phyloP scores from a whole-genome alignment of 257 asterid genomes.

The Plantago major region DNA sequence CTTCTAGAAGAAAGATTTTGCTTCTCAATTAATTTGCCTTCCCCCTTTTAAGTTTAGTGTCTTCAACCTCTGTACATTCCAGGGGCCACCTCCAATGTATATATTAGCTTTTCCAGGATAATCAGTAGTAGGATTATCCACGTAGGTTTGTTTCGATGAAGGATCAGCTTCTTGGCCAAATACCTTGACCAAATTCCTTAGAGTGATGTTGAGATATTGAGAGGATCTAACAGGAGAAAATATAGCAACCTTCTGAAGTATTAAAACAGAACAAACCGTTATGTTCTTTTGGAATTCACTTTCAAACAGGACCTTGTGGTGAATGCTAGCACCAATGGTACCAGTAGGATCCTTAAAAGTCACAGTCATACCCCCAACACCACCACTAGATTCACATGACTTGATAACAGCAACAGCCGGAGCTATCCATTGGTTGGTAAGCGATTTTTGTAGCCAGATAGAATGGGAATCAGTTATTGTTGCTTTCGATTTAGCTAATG shows the following conservation, averaged over 20 bases:
- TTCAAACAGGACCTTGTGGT: constrained; percentile 63
- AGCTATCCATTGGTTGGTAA: background rate
- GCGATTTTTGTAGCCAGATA: background rate
- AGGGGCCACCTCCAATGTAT: constrained; percentile 22
- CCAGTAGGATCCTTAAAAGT: constrained; percentile 93
- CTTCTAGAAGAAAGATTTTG: constrained; percentile 25
- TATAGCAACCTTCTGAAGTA: constrained; percentile 78
- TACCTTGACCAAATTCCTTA: constrained; percentile 56
- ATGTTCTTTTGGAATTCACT: constrained; percentile 54
- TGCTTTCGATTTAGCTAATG: background rate
- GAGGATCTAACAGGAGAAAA: constrained; percentile 65
- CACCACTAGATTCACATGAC: constrained; percentile 57
- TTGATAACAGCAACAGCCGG: constrained; percentile 70
- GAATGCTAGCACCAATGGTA: constrained; percentile 72
- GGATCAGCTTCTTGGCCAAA: background rate
- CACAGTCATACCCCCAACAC: constrained; percentile 73
- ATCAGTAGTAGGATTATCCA: background rate
- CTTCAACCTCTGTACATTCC: constrained; percentile 24
- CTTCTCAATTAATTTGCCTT: constrained; percentile 28
- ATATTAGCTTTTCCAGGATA: constrained; percentile 26
- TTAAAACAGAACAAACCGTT: constrained; percentile 58
- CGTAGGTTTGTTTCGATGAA: background rate
- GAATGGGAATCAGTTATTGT: background rate
- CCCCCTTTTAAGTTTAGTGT: constrained; percentile 20
- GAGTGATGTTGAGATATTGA: constrained; percentile 70